Evolutionary conservation across 2,329 filamentous ascomycete species (phyloP).

Genomic region (Coniella lustricola): DNA sequence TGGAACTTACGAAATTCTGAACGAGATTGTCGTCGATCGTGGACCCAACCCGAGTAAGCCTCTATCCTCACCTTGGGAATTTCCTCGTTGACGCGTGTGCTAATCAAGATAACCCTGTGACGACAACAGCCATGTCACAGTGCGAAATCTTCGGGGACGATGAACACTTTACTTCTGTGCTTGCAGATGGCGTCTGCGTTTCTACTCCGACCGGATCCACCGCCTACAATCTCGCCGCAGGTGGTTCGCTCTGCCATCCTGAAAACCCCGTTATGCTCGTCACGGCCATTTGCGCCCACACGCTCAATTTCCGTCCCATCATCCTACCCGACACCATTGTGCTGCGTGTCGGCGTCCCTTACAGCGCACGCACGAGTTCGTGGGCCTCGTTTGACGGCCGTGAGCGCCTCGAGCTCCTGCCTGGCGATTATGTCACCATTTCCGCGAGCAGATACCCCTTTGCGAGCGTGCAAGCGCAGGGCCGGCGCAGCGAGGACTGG

Average conservation of each 20-base stretch:
- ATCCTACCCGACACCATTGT: slow-evolving; percentile 96
- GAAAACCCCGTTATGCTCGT: slow-evolving; percentile 95
- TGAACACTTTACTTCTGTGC: slow-evolving; percentile 88
- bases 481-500: slow-evolving; percentile 69
- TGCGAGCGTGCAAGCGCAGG: slow-evolving; percentile 65
- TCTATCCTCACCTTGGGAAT: too few relatives aligned
- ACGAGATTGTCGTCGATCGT: slow-evolving; percentile 93
- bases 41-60: slow-evolving; percentile 82
- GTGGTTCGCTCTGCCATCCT: slow-evolving; percentile 90
- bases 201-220: slow-evolving; percentile 93
- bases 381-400: slow-evolving; percentile 99
- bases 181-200: slow-evolving; percentile 88
- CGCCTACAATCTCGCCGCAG: slow-evolving; percentile 90
- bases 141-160: slow-evolving; percentile 93
- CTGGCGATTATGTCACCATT: slow-evolving; percentile 80
- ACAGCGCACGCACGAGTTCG: slow-evolving; percentile 77
- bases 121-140: slow-evolving; percentile 67
- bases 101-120: background rate
- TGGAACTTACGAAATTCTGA: slow-evolving; percentile 81
- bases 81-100: background rate
- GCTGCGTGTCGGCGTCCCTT: slow-evolving; percentile 86
- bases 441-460: slow-evolving; percentile 76
- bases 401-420: slow-evolving; percentile 71
- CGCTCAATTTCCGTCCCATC: slow-evolving; percentile 90
- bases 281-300: slow-evolving; percentile 91